Base-by-base conservation (phyloP, 345 rosid genomes). In the Dipteronia dyeriana region DNA sequence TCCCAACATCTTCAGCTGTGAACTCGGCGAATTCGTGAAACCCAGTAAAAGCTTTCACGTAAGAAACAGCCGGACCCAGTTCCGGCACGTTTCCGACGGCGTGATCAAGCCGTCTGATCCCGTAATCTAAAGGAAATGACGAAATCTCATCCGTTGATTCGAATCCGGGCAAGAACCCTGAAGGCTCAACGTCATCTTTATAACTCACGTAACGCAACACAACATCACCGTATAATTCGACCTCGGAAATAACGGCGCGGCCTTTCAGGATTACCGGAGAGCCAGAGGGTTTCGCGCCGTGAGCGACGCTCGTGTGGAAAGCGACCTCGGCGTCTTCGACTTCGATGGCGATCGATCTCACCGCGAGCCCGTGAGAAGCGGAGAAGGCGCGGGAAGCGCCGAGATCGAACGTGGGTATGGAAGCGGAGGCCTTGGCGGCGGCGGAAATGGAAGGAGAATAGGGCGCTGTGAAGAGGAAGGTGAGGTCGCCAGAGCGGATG, bases 11-110 rank as follows among this genome's bases (percentile, higher is more conserved):
- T 71, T 93, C 95, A n/a, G 94, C 87, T 20, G 97, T 91, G 77
- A 95, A 95, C 86, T 95, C 98, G 0, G 97, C 97, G 53, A 95
- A 95, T 71, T 95, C 97, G 69, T 95, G 97, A 68, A 95, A 95
- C 2, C 98, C 98, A 11, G 95, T 91, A 83, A 95, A 89, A 9
- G 75, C 77, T 60, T 90, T 88, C 3, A 95, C 81, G 74, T 95
- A 95, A 5, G 88, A 79, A 23, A 93, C 79, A 1, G 90, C 95
- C 0, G 90, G 83, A 34, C 80, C 93, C 19, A 95, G 86, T 68
- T 91, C 93, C 2, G 94, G 91, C 5, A 95, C 97, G 80, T 95
- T 95, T 5, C 98, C 98, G 2, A 95, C 98, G 16, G 97, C 97
- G 68, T 95, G 98, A 77, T 95, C 98, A 9, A 93, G 87, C 51